Percentiles rank a stretch among this genome's conserved stretches.
These are phyloP conservation scores for Silene conica DNA, from an alignment of 148 eudicot genomes.

Conservation along the genomic window DNA sequence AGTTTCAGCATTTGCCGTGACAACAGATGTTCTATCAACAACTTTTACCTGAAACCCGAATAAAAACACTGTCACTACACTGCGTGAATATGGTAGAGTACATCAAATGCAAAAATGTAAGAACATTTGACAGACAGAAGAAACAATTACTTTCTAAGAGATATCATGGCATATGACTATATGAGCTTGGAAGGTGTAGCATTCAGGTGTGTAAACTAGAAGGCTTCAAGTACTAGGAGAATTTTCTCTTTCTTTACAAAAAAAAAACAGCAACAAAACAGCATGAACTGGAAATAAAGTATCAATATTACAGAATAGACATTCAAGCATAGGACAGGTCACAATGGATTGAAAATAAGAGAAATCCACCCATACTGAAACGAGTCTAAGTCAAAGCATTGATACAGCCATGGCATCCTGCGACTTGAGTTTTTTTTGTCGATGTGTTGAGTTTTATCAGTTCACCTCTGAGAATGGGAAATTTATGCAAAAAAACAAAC, in stretches of 20 bases:
- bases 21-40: slow-evolving; percentile 67
- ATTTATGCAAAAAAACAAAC: slow-evolving; percentile 26
- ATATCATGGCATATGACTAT: neutral
- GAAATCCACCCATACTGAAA: neutral
- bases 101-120: neutral
- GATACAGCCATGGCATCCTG: neutral
- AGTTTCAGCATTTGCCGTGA: slow-evolving; percentile 91
- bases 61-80: neutral
- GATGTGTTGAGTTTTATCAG: neutral
- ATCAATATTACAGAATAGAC: neutral
- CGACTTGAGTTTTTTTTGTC: neutral
- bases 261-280: neutral
- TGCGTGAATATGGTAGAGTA: neutral
- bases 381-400: neutral
- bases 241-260: too few species aligned
- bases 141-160: neutral
- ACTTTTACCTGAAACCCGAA: slow-evolving; percentile 70
- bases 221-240: neutral
- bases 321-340: neutral
- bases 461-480: neutral
- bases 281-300: neutral
- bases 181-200: neutral
- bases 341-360: neutral
- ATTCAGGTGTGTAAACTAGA: neutral
- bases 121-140: neutral